Base-by-base conservation (phyloP, 768 basidiomycete species). In the Leccinellum luteum region DNA sequence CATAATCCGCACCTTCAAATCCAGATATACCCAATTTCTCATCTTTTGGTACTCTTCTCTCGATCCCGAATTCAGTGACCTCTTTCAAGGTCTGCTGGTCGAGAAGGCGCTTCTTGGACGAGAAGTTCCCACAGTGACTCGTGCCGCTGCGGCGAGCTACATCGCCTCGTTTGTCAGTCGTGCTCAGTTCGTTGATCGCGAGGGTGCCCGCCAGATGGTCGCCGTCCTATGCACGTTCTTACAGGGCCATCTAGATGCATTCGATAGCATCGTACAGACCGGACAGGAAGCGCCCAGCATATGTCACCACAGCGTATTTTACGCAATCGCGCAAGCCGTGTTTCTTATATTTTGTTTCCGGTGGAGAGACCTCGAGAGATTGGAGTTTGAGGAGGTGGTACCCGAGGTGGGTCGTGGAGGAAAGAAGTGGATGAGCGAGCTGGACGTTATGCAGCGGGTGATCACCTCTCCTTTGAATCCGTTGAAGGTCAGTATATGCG, bases 341-440 rank as follows among this genome's bases (percentile, higher is more conserved):
- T 95, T 99, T 69, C 81, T 98, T 61, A 93, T 99, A 61, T 99
- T 99, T 72, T 98, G 97, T 72, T 99, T 98, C 75, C 79, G 97
- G 12, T 98, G 96, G 96, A 77, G 92, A 59, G 97, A 98, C 62
- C 75, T 98, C 34, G 70, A 84, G 41, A 43, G 12, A 7, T 83
- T 85, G 51, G 81, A 81, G 21, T 76, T 75, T n/a, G 79, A 83
- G 14, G 88, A 86, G 6, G 79, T 76, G 6, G 34, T 34, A 9
- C 14, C 34, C 23, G 81, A 78, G 23, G 81, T 78, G 23, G 83
- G 80, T 35, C 76, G 71, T 21, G 74, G 60, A 30, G 63, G 70
- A 55, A 85, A 82, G 62, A 88, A 86, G 70, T 99, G 97, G 97
- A 91, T 97, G 78, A 75, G 79, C 19, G 87, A 90, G 66, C 68